phyloP scores from a whole-genome alignment of 495 filamentous ascomycete species.

The Annulohypoxylon moriforme region DNA sequence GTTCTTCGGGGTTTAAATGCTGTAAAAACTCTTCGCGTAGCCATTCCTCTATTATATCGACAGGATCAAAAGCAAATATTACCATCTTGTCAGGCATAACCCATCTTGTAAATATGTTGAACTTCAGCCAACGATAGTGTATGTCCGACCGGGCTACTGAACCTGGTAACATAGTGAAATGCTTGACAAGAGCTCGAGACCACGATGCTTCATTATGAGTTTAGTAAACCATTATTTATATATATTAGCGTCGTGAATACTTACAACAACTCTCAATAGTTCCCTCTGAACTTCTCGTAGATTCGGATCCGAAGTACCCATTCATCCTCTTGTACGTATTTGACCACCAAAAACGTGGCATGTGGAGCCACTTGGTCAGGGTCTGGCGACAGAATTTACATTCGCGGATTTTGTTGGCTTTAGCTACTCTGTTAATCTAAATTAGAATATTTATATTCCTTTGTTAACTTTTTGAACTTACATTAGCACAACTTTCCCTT shows the following conservation, averaged over 20 bases:
- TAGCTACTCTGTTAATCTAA: background rate
- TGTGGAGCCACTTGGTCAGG: background rate
- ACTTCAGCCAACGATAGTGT: background rate
- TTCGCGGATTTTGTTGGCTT: background rate
- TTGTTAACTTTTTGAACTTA: background rate
- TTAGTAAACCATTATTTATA: background rate
- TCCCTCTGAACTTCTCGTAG: background rate
- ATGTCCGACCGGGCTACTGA: background rate
- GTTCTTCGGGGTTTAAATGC: background rate
- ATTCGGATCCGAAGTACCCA: constrained; percentile 7
- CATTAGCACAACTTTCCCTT: background rate
- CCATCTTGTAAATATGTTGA: constrained; percentile 10
- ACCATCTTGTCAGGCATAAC: background rate
- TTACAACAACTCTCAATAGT: background rate
- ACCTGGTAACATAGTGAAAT: background rate
- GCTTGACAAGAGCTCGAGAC: background rate
- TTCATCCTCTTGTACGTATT: constrained; percentile 9
- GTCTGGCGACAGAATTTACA: background rate
- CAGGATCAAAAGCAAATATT: background rate
- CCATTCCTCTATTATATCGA: background rate
- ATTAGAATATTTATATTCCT: constrained; percentile 1
- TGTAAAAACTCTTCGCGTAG: background rate
- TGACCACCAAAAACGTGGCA: constrained; percentile 4
- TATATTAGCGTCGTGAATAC: background rate
- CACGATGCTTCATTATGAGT: background rate